phyloP scores from a whole-genome alignment of 139 green algal genomes.

The Ulvella scutata region DNA sequence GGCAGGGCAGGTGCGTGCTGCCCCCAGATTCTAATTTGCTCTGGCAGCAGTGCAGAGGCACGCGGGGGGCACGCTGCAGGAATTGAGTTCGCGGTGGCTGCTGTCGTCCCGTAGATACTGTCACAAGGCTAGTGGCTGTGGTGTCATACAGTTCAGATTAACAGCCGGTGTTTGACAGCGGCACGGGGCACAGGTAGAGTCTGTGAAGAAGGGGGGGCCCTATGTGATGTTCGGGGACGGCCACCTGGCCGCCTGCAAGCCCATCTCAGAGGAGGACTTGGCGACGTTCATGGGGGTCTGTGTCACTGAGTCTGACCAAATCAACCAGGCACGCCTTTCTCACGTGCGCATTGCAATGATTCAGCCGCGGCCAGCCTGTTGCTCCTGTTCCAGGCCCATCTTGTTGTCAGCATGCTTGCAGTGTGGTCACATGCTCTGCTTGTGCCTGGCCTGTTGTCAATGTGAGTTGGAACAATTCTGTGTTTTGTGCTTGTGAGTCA shows the following conservation, averaged over 20 bases:
- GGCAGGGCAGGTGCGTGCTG: constrained; percentile 55
- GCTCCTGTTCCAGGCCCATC: too few relatives aligned
- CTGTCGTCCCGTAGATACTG: too few relatives aligned
- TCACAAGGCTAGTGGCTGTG: too few relatives aligned
- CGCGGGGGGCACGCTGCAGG: not conserved
- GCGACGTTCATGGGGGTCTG: constrained; percentile 86
- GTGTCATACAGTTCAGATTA: too few relatives aligned
- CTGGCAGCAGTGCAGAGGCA: not conserved
- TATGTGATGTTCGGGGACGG: constrained; percentile 99
- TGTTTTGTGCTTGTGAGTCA: too few relatives aligned
- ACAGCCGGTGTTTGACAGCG: too few relatives aligned
- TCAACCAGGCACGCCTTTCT: constrained; percentile 20
- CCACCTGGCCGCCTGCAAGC: constrained; percentile 88
- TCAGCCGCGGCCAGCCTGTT: not conserved
- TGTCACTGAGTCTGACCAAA: constrained; percentile 31
- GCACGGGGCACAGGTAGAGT: constrained; percentile 48
- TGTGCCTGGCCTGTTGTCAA: too few relatives aligned
- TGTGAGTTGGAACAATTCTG: too few relatives aligned
- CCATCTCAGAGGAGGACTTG: constrained; percentile 91
- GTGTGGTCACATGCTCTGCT: too few relatives aligned
- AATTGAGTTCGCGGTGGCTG: not conserved
- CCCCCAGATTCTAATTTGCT: constrained; percentile 9
- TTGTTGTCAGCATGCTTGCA: too few relatives aligned
- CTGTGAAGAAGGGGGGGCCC: constrained; percentile 82
- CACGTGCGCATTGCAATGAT: not conserved